phyloP scores from a whole-genome alignment of 176 grass and related monocot species.

The Zoysia pacifica region DNA sequence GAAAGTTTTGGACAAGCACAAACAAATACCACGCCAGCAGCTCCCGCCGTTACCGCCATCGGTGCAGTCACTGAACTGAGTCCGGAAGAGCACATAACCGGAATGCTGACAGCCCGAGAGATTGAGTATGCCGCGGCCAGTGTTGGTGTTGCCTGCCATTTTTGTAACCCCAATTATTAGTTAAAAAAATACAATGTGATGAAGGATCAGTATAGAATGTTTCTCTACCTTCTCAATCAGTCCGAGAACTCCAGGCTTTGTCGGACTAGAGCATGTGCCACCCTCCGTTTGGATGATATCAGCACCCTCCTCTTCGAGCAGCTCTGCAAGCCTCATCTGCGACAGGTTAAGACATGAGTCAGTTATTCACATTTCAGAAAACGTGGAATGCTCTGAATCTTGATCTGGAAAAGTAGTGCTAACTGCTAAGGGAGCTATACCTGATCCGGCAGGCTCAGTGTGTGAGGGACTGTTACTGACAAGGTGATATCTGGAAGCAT shows the following conservation, averaged over 20 bases:
- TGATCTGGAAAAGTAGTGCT: neutral
- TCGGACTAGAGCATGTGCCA: slow-evolving; percentile 75
- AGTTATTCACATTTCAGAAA: neutral
- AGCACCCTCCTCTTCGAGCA: slow-evolving; percentile 82
- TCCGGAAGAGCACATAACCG: slow-evolving; percentile 92
- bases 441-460: slow-evolving; percentile 86
- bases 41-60: slow-evolving; percentile 86
- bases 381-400: neutral
- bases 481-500: slow-evolving; percentile 80
- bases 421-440: slow-evolving; percentile 43
- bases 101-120: slow-evolving; percentile 76
- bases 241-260: slow-evolving; percentile 79
- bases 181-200: neutral
- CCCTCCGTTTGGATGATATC: slow-evolving; percentile 97
- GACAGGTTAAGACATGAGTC: neutral
- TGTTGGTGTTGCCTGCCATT: slow-evolving; percentile 78
- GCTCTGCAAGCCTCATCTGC: slow-evolving; percentile 78
- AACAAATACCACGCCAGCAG: slow-evolving; percentile 75
- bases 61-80: slow-evolving; percentile 90
- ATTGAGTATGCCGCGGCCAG: slow-evolving; percentile 88
- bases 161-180: neutral
- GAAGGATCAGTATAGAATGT: neutral
- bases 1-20: neutral
- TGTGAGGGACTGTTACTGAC: slow-evolving; percentile 94
- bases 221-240: slow-evolving; percentile 82